These are phyloP conservation scores for Cytospora piceicola DNA, from an alignment of 2,329 filamentous ascomycete species.

Conservation along the genomic window DNA sequence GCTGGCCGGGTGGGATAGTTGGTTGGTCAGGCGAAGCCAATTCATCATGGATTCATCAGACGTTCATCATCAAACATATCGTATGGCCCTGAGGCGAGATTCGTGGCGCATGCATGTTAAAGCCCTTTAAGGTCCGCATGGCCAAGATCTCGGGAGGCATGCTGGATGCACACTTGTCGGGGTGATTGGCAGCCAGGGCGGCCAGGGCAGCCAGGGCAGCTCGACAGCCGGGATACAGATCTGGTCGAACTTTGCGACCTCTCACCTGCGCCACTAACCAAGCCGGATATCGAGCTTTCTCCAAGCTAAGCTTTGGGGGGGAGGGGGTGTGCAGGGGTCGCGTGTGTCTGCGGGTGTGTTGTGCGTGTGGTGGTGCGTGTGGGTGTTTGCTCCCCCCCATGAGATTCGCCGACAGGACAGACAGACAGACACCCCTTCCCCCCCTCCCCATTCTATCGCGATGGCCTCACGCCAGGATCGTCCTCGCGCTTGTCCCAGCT, in stretches of 20 bases:
- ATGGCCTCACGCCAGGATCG: not conserved
- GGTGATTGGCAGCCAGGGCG: not conserved
- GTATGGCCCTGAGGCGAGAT: not conserved
- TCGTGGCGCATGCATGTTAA: not conserved
- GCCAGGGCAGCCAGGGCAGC: not conserved
- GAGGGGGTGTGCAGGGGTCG: not conserved
- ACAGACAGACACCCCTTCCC: not conserved
- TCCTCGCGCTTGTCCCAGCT: constrained; percentile 15
- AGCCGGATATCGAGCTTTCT: not conserved
- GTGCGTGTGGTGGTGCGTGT: not conserved
- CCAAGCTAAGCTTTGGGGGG: not conserved
- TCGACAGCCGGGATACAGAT: not conserved
- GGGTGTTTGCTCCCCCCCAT: not conserved
- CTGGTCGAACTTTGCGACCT: not conserved
- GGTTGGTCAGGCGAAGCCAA: not conserved
- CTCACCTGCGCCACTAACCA: not conserved
- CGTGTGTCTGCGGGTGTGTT: no score
- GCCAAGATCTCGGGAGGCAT: not conserved
- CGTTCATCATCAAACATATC: not conserved
- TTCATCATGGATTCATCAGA: not conserved
- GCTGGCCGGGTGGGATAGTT: no score
- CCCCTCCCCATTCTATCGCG: not conserved
- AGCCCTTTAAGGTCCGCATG: not conserved
- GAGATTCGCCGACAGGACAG: constrained; percentile 4
- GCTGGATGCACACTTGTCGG: not conserved